Percentiles rank a stretch among this genome's conserved stretches.
Evolutionary conservation across 1,284 basidiomycete species (phyloP).

Genomic region (Singerocomus rubriflavus): DNA sequence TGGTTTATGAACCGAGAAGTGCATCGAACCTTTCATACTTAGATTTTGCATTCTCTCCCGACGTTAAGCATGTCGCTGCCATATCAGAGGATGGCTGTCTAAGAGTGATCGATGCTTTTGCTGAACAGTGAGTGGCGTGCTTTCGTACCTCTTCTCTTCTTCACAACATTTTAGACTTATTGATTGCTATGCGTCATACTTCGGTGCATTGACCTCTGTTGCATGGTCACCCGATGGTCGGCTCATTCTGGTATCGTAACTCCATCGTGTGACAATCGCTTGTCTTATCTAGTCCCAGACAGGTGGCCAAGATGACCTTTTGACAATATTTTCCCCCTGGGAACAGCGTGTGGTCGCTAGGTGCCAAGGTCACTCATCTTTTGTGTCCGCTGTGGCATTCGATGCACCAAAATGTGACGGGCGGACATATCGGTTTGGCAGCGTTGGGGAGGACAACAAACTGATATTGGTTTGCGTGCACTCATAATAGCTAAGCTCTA

Average conservation of each 20-base stretch:
- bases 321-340: constrained; percentile 90
- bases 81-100: constrained; percentile 89
- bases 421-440: constrained; percentile 86
- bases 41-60: constrained; percentile 91
- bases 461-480: constrained; percentile 65
- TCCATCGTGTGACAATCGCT: neutral
- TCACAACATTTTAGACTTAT: constrained; percentile 54
- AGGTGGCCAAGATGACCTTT: constrained; percentile 91
- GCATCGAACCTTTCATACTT: constrained; percentile 3
- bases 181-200: constrained; percentile 91
- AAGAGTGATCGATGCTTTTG: constrained; percentile 80
- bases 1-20: neutral
- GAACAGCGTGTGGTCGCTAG: constrained; percentile 92
- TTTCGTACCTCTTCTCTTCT: neutral
- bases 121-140: constrained; percentile 66
- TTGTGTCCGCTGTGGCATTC: constrained; percentile 87
- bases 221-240: constrained; percentile 95
- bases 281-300: constrained; percentile 40
- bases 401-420: constrained; percentile 85
- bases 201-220: constrained; percentile 84
- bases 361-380: constrained; percentile 95
- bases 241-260: constrained; percentile 73
- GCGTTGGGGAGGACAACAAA: constrained; percentile 93
- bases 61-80: constrained; percentile 81
- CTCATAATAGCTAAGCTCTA: neutral